A percentile compares a stretch with the other conserved stretches of the same genome.
Conservation (phyloP, 345 rosid species). For the Aurinia saxatilis region DNA sequence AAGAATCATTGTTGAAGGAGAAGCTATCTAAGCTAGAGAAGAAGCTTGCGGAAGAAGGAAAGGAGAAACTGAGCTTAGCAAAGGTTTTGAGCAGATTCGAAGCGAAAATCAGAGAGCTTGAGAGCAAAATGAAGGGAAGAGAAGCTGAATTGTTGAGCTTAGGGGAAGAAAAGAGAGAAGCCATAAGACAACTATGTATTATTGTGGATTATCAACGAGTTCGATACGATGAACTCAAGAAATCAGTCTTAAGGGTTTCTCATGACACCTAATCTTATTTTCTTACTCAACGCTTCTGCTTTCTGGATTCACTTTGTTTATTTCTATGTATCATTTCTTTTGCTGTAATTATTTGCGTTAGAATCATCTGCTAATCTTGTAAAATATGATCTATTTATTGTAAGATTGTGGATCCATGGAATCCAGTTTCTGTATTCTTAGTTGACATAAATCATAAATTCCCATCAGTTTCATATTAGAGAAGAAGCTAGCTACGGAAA, state of each 20-base stretch:
- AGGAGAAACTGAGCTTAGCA: constrained; percentile 30
- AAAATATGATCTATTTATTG: not conserved
- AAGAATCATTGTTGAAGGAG: constrained; percentile 35
- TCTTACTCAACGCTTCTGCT: not conserved
- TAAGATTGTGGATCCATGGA: not conserved
- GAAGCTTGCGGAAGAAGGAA: constrained; percentile 34
- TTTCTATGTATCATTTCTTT: not conserved
- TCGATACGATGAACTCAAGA: constrained; percentile 50
- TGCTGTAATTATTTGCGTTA: not conserved
- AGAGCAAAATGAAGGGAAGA: constrained; percentile 35
- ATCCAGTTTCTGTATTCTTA: too few relatives aligned
- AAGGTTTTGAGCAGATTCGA: constrained; percentile 32
- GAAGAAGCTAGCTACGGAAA: too few relatives aligned
- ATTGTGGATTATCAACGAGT: constrained; percentile 72
- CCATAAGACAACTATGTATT: constrained; percentile 86
- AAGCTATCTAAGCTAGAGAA: constrained; percentile 36
- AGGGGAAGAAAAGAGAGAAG: constrained; percentile 86
- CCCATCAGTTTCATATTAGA: too few relatives aligned
- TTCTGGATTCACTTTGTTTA: not conserved
- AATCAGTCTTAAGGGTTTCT: constrained; percentile 30
- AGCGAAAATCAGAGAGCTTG: constrained; percentile 35
- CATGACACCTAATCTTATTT: not conserved
- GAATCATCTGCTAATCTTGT: not conserved
- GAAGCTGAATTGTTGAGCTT: constrained; percentile 39
- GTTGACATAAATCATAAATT: too few relatives aligned